A percentile compares a stretch with the other conserved stretches of the same genome.
These are phyloP conservation scores for Trichosanthes truncata DNA, from an alignment of 306 rosid genomes.

Conservation along the genomic window DNA sequence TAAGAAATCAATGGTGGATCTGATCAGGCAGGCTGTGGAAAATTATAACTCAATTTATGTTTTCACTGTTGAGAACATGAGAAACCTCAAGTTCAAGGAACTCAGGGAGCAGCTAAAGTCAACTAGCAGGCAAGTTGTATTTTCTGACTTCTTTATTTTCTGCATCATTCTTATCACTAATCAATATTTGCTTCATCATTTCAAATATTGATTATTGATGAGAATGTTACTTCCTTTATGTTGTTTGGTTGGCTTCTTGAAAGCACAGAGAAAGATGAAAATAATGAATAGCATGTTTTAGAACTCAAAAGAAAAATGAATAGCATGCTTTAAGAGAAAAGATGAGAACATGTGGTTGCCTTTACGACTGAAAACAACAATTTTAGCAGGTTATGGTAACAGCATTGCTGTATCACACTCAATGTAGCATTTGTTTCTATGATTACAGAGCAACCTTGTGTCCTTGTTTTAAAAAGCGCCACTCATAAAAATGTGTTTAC, in stretches of 20 bases:
- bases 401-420: not conserved
- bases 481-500: not conserved
- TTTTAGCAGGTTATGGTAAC: not conserved
- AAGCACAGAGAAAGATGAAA: not conserved
- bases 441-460: not conserved
- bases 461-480: not conserved
- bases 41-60: slow-evolving; percentile 53
- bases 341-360: not conserved
- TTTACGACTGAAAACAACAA: not conserved
- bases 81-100: slow-evolving; percentile 86
- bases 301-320: not conserved
- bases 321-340: not conserved
- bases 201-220: not conserved
- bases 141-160: not conserved
- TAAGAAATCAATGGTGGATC: slow-evolving; percentile 53
- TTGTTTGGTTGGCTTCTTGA: not conserved
- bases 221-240: not conserved
- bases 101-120: slow-evolving; percentile 70
- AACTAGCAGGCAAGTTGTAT: slow-evolving; percentile 40
- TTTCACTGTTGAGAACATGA: slow-evolving; percentile 83
- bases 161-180: too few relatives aligned
- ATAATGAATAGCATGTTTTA: not conserved
- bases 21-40: slow-evolving; percentile 63
- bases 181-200: not conserved
- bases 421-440: not conserved